Percentiles rank a stretch among this genome's conserved stretches.
Evolutionary conservation across 1,139 yeast species (phyloP).

Genomic region (Blastobotrys apis): DNA sequence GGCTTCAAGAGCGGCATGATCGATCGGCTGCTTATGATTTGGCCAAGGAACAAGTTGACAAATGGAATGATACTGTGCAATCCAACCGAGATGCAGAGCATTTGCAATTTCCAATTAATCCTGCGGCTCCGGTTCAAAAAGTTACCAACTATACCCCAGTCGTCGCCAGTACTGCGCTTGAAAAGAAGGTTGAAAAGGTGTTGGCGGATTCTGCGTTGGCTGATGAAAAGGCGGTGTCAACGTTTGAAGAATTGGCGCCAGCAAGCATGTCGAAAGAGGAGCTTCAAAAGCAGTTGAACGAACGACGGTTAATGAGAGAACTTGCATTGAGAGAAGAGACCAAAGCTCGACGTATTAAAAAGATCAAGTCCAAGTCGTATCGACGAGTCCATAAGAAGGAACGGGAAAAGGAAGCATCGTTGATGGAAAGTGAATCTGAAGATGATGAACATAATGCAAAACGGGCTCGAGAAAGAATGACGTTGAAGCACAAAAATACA

Average conservation of each 20-base stretch:
- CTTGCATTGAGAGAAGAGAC: slow-evolving; percentile 93
- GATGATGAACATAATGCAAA: slow-evolving; percentile 62
- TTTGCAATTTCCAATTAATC: slow-evolving; percentile 64
- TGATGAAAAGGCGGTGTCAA: slow-evolving; percentile 72
- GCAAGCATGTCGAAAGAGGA: slow-evolving; percentile 81
- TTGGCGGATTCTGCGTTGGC: slow-evolving; percentile 59
- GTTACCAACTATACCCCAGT: slow-evolving; percentile 53
- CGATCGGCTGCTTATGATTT: slow-evolving; percentile 88
- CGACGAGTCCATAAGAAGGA: slow-evolving; percentile 86
- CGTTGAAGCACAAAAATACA: slow-evolving; percentile 81
- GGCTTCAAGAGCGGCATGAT: slow-evolving; percentile 82
- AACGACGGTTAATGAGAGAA: slow-evolving; percentile 88
- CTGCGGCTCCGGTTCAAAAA: slow-evolving; percentile 40
- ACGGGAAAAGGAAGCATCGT: slow-evolving; percentile 59
- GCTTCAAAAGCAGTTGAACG: slow-evolving; percentile 68
- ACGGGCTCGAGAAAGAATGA: slow-evolving; percentile 90
- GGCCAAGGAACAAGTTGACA: slow-evolving; percentile 77
- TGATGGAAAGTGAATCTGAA: slow-evolving; percentile 55
- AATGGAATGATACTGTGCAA: slow-evolving; percentile 83
- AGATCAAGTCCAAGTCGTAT: slow-evolving; percentile 87
- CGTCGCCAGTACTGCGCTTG: slow-evolving; percentile 55
- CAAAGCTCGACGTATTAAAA: slow-evolving; percentile 84
- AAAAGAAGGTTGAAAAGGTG: slow-evolving; percentile 57
- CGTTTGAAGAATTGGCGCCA: slow-evolving; percentile 77
- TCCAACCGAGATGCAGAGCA: slow-evolving; percentile 82